phyloP scores from a whole-genome alignment of 2,329 filamentous ascomycete genomes.

The Sporothrix curviconia region DNA sequence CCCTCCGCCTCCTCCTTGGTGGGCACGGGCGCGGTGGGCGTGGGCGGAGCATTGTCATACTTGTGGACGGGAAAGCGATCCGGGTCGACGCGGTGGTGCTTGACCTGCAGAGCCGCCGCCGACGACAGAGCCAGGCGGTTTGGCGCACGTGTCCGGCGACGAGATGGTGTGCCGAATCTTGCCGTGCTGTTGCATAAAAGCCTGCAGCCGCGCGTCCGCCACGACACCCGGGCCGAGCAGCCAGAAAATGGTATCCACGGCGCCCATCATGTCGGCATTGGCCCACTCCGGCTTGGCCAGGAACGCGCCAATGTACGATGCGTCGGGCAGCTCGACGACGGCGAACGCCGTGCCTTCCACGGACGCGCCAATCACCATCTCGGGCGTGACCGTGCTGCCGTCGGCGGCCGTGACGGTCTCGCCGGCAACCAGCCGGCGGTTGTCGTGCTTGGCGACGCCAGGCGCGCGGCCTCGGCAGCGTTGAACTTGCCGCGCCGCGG shows the following conservation, averaged over 20 bases:
- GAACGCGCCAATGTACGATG: constrained; percentile 63
- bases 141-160: constrained; percentile 65
- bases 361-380: constrained; percentile 72
- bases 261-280: constrained; percentile 55
- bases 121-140: constrained; percentile 67
- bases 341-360: constrained; percentile 67
- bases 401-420: constrained; percentile 55
- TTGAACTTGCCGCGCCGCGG: constrained; percentile 76
- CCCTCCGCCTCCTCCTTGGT: too few species aligned
- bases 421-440: constrained; percentile 54
- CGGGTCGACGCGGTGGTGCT: constrained; percentile 65
- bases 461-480: constrained; percentile 51
- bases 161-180: constrained; percentile 70
- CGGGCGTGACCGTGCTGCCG: constrained; percentile 67
- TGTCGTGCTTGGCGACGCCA: constrained; percentile 59
- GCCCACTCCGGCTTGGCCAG: constrained; percentile 67
- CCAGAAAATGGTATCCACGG: constrained; percentile 70
- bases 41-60: constrained; percentile 46
- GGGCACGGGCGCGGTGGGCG: not conserved
- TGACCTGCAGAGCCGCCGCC: constrained; percentile 58
- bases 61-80: constrained; percentile 65
- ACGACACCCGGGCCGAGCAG: constrained; percentile 65
- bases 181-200: constrained; percentile 60
- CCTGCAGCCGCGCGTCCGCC: constrained; percentile 53
- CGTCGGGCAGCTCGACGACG: constrained; percentile 69